Base-by-base conservation (phyloP, 2,329 filamentous ascomycete species). In the Emmonsiellopsis sp. region DNA sequence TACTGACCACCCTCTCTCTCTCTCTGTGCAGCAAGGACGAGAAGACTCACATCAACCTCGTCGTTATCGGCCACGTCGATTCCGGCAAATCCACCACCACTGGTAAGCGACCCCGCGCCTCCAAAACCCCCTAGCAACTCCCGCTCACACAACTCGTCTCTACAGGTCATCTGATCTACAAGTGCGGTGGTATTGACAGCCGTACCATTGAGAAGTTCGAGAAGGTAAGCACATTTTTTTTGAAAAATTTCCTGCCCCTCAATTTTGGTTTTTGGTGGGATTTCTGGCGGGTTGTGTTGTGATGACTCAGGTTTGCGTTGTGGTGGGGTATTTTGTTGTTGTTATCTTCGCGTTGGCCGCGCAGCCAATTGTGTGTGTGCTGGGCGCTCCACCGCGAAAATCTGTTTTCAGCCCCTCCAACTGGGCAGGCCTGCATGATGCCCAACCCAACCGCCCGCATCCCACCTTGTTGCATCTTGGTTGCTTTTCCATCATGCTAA, bases 121-220 rank as follows among this genome's bases (percentile, higher is more conserved):
- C 53, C 49, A 55, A 59, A 56, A 62, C 62, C 53, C 62, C 58
- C 64, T 57, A 64, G 58, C 44, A 57, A 56, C 56, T 40, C 39
- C 36, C 6, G 39, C 52, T 56, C 45, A 54, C 49, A 49, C 14
- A 17, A 44, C 1, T 40, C 11, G 57, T 32, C 61, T 63, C 48
- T 66, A 76, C 75, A 87, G 84, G 85, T 77, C 85, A 92, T 83
- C 86, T 98, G 85, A 97, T 98, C 88, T 97, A 97, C 90, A 92
- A 98, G 87, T 97, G 93, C 84, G 93, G 93, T 87, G 93, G 93
- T 89, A 98, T 97, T 74, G 93, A 98, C 88, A 90, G 92, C 85
- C 92, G 93, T 90, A 97, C 92, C 78, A 98, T 98, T 76, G 93
- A 98, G 87, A 98, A 98, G 88, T 98, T 98, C 86, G 93, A 98